Evolutionary conservation across 2,329 filamentous ascomycete genomes (phyloP).

Genomic region (Tolypocladium tundrense): DNA sequence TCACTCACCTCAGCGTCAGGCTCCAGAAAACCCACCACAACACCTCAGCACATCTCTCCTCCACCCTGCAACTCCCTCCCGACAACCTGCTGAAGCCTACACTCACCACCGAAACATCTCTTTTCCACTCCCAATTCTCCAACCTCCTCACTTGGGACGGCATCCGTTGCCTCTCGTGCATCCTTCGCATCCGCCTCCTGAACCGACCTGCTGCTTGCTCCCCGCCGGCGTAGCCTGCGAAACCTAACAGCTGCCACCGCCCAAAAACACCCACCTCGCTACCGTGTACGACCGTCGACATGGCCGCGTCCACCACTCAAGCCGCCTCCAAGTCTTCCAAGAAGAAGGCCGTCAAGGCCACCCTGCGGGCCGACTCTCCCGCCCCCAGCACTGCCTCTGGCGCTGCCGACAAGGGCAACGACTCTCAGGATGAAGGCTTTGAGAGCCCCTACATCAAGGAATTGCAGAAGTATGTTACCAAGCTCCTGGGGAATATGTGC

Average conservation of each 20-base stretch:
- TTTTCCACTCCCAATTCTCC: neutral
- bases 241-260: neutral
- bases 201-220: neutral
- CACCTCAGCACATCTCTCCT: neutral
- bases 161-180: neutral
- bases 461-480: slow-evolving; percentile 66
- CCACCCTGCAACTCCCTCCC: neutral
- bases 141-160: neutral
- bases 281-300: slow-evolving; percentile 9
- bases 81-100: neutral
- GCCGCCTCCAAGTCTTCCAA: slow-evolving; percentile 57
- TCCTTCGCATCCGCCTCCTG: neutral
- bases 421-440: slow-evolving; percentile 46
- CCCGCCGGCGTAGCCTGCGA: neutral
- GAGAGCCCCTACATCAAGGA: slow-evolving; percentile 81
- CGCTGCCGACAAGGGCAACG: slow-evolving; percentile 39
- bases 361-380: slow-evolving; percentile 43
- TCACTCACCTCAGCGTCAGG: neutral
- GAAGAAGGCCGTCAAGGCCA: slow-evolving; percentile 51
- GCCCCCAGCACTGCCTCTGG: slow-evolving; percentile 37
- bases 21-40: neutral
- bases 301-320: slow-evolving; percentile 55
- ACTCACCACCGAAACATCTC: neutral
- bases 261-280: neutral
- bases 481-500: too few species aligned